Evolutionary conservation across 163 green algal genomes (phyloP), one percentile per base, ranked within the genome.

Genomic region (Trebouxia gelatinosa): DNA sequence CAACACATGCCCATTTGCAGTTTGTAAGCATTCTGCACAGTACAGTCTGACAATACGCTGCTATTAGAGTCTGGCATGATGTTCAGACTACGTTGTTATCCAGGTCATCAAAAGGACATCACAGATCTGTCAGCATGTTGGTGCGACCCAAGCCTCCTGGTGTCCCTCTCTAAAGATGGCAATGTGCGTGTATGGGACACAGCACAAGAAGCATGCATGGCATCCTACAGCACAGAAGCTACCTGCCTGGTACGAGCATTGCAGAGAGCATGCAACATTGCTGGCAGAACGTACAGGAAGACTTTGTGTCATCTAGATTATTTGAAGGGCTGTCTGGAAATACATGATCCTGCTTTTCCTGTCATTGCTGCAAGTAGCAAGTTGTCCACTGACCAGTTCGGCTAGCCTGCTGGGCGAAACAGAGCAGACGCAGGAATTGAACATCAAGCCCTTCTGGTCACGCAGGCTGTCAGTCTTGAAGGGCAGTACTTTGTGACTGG

Each of bases 151-250:
- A 72, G 74, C 46, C 77, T 89, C 31, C 76, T 93, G 75, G 58
- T 82, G 9, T 88, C 82, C 19, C 75, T 91, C 31, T 82, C 84
- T 6, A 80, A 48, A 4, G 86, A 89, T 37, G 89, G 86, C 32
- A 83, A 80, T 5, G 23, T 89, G 58, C 71, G 80, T 37, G 48
- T 92, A 21, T 93, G 89, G 89, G 75, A 93, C 39, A 72, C 87
- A 17, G n/a, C 75, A 6, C 32, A 17, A 0, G 82, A 86, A 51
- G 61, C 40, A 13, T 89, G 85, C 80, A 70, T 83, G 58, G 74
- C 80, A 11, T 75, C 31, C 48, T 37, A 82, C 31, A 62, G 46
- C 17, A 40, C 77, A 34, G 84, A 86, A 21, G 82, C 78, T 35
- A 78, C n/a, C 50, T 81, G 62, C 43, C 43, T 89, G 59, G 85